phyloP scores from a whole-genome alignment of 129 eudicot genomes.

The Escallonia herrerae region DNA sequence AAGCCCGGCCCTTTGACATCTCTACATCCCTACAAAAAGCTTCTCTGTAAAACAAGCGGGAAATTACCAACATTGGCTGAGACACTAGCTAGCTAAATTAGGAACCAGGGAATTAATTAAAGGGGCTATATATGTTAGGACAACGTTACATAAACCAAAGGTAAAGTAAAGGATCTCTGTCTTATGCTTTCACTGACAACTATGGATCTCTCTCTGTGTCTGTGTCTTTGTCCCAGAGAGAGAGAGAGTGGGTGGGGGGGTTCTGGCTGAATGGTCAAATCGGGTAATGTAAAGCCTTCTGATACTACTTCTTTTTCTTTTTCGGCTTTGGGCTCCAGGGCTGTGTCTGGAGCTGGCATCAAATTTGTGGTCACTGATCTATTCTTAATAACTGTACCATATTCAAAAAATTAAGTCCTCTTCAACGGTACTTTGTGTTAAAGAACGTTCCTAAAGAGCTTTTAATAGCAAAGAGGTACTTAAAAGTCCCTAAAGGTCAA shows the following conservation, averaged over 20 bases:
- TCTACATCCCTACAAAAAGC: too few species aligned
- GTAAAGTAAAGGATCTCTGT: conserved; percentile 18
- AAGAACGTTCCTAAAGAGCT: too few species aligned
- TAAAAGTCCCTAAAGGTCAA: too few species aligned
- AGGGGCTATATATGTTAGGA: conserved; percentile 5
- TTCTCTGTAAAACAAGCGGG: not conserved
- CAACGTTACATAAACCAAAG: conserved; percentile 13
- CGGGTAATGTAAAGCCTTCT: conserved; percentile 6
- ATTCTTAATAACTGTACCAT: too few species aligned
- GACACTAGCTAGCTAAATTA: not conserved
- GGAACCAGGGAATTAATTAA: not conserved
- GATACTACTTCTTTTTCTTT: not conserved
- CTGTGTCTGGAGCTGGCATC: not conserved
- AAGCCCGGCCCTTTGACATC: too few species aligned
- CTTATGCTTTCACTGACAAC: conserved; percentile 28
- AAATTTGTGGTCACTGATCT: not conserved
- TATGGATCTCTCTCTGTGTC: conserved; percentile 19
- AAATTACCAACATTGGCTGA: not conserved
- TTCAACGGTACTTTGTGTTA: too few species aligned
- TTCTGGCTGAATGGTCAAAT: conserved; percentile 34
- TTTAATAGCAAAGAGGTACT: too few species aligned
- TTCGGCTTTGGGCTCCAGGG: not conserved
- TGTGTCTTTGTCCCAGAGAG: conserved; percentile 1
- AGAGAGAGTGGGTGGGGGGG: conserved; percentile 13
- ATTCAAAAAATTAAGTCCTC: too few species aligned